phyloP scores from a whole-genome alignment of 768 basidiomycete species.

The Neoboletus magnificus region DNA sequence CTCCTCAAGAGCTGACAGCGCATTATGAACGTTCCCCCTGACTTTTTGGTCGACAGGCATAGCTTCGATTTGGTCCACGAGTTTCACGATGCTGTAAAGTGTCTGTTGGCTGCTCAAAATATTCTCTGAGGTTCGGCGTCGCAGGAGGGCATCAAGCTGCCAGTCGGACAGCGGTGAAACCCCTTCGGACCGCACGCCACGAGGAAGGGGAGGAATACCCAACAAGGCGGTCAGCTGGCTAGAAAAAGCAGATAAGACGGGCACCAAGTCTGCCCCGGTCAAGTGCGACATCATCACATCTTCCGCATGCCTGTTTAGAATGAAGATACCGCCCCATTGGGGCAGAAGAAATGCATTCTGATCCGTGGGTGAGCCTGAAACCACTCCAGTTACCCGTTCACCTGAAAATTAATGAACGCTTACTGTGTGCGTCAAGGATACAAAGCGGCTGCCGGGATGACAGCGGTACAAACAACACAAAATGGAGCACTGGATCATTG shows the following conservation, averaged over 20 bases:
- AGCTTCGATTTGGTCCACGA: slow-evolving; percentile 82
- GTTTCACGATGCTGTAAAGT: slow-evolving; percentile 73
- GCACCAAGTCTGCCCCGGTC: slow-evolving; percentile 43
- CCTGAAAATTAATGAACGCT: slow-evolving; percentile 7
- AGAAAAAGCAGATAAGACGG: slow-evolving; percentile 61
- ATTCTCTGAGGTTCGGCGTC: slow-evolving; percentile 69
- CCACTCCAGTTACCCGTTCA: slow-evolving; percentile 8
- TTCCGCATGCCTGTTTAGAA: slow-evolving; percentile 56
- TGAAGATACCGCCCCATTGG: slow-evolving; percentile 89
- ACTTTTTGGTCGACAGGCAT: slow-evolving; percentile 90
- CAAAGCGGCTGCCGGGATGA: slow-evolving; percentile 61
- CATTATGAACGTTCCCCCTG: slow-evolving; percentile 61
- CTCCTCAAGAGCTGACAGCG: slow-evolving; percentile 69
- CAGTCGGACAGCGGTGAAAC: slow-evolving; percentile 52
- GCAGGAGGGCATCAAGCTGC: slow-evolving; percentile 79
- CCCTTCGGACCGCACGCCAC: slow-evolving; percentile 36
- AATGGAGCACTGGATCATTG: slow-evolving; percentile 91
- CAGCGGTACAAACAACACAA: slow-evolving; percentile 85
- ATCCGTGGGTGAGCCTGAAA: slow-evolving; percentile 43
- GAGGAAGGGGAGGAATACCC: slow-evolving; percentile 66
- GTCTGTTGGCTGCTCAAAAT: slow-evolving; percentile 66
- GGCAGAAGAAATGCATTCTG: slow-evolving; percentile 82
- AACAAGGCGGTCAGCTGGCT: slow-evolving; percentile 76
- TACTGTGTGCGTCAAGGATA: slow-evolving; percentile 58
- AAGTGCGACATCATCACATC: slow-evolving; percentile 24